These are phyloP conservation scores for Aurifilum marmelostoma DNA, from an alignment of 2,329 filamentous ascomycete genomes.

Conservation along the genomic window DNA sequence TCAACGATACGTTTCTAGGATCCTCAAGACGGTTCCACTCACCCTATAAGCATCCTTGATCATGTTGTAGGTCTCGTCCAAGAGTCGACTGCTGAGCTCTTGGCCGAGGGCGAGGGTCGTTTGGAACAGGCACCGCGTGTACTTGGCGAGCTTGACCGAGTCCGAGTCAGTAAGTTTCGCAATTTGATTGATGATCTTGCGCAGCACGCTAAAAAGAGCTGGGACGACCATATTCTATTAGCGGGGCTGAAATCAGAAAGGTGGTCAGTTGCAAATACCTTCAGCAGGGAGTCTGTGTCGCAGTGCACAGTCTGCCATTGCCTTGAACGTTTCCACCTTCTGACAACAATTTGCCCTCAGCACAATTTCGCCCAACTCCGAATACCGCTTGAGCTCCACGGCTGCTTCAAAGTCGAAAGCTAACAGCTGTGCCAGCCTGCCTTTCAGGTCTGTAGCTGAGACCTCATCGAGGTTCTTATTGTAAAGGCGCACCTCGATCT, in stretches of 20 bases:
- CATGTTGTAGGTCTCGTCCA: slow-evolving; percentile 64
- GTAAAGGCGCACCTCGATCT: slow-evolving; percentile 44
- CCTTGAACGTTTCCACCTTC: slow-evolving; percentile 55
- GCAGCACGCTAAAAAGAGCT: slow-evolving; percentile 59
- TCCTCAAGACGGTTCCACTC: slow-evolving; percentile 28
- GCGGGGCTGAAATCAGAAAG: not conserved
- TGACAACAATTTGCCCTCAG: slow-evolving; percentile 50
- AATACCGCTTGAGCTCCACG: slow-evolving; percentile 68
- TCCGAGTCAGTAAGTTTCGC: slow-evolving; percentile 61
- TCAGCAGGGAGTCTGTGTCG: slow-evolving; percentile 54
- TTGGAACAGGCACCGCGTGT: slow-evolving; percentile 78
- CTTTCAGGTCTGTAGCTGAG: slow-evolving; percentile 54
- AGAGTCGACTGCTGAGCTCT: slow-evolving; percentile 58
- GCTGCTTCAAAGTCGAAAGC: slow-evolving; percentile 82
- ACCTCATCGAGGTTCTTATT: slow-evolving; percentile 46
- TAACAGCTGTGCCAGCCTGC: slow-evolving; percentile 68
- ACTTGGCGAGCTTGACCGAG: slow-evolving; percentile 67
- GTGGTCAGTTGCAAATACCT: slow-evolving; percentile 43
- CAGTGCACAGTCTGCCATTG: slow-evolving; percentile 69
- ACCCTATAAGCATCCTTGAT: slow-evolving; percentile 56
- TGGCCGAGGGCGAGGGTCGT: slow-evolving; percentile 63
- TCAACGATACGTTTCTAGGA: slow-evolving; percentile 34
- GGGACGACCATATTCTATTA: slow-evolving; percentile 16
- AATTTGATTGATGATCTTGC: slow-evolving; percentile 71
- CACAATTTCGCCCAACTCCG: slow-evolving; percentile 65